Base-by-base conservation (phyloP, 1,284 basidiomycete species). In the Cryptococcus maquisensis region DNA sequence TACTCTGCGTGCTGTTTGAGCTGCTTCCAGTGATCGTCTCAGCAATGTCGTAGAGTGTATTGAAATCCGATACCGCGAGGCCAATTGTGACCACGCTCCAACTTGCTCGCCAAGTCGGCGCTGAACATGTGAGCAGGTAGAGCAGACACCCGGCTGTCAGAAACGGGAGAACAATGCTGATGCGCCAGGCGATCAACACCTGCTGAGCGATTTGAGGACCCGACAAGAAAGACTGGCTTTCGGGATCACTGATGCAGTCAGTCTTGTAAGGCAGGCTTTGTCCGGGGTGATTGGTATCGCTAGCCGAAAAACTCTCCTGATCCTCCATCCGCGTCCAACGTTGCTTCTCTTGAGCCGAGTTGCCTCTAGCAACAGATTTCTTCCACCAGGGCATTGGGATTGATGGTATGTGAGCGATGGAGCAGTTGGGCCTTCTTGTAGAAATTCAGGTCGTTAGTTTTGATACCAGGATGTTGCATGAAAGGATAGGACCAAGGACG, bases 91-190 rank as follows among this genome's bases (percentile, higher is more conserved):
- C 51, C 1, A 56, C 52, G 35, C 49, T 55, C 49, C 59, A 57
- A 20, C 55, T 48, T 20, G 42, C 54, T 37, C 62, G 40, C 56
- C 60, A 62, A n/a, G 46, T 51, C 16, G 52, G 45, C 24, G 52
- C 41, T 10, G 60, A 64, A 35, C 58, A 62, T 15, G 60, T 60
- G 16, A 57, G 24, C 10, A 60, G 26, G 37, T 56, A 60, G 12
- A 62, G 49, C 9, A 64, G 48, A 24, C 46, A 36, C 4, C 51
- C 50, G 12, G 54, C 54, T 5, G 52, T 24, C 15, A 62, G 28
- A 18, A 64, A 50, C 5, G 54, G 54, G 10, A 60, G 26, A 2
- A 56, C 23, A 36, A 63, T 51, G 9, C 21, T 8, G 16, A 56
- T 13, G 43, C 57, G 47, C 59, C 62, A 63, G 4, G 37, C n/a